phyloP scores from a whole-genome alignment of 2,329 filamentous ascomycete species.

The Clarireedia hainanense region DNA sequence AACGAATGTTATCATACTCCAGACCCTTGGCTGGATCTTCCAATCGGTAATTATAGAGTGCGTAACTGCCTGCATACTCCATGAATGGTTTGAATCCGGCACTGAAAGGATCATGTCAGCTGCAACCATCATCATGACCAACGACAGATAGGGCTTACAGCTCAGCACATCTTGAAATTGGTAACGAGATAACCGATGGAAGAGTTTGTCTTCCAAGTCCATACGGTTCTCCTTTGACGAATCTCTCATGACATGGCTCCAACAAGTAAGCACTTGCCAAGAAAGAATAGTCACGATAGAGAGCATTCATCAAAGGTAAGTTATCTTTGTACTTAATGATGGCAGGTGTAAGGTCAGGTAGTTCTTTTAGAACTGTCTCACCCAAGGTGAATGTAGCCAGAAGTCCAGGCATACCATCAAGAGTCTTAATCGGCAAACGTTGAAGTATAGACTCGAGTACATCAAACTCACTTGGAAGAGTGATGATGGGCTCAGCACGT shows the following conservation, averaged over 20 bases:
- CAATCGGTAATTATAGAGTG: conserved; percentile 60
- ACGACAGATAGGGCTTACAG: conserved; percentile 54
- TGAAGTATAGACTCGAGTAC: conserved; percentile 63
- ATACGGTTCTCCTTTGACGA: conserved; percentile 64
- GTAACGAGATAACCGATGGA: conserved; percentile 67
- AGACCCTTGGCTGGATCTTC: conserved; percentile 48
- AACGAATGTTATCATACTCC: conserved; percentile 61
- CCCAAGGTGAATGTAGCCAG: conserved; percentile 69
- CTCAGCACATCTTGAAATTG: conserved; percentile 75
- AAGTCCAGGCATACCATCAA: conserved; percentile 66
- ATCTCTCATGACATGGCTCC: conserved; percentile 79
- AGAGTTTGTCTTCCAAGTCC: conserved; percentile 68
- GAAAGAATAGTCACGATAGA: conserved; percentile 90
- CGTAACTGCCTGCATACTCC: conserved; percentile 69
- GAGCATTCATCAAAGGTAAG: conserved; percentile 71
- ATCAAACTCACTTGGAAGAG: conserved; percentile 67
- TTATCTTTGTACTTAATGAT: conserved; percentile 68
- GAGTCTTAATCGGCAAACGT: conserved; percentile 71
- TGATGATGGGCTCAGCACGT: conserved; percentile 51
- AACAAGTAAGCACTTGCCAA: conserved; percentile 82
- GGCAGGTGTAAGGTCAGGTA: conserved; percentile 68
- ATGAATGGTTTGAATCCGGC: conserved; percentile 84
- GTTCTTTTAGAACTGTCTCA: conserved; percentile 60
- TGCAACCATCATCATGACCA: not conserved
- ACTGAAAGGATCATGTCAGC: conserved; percentile 26